phyloP scores from a whole-genome alignment of 306 rosid genomes.

The Gynostemma pentaphyllum region DNA sequence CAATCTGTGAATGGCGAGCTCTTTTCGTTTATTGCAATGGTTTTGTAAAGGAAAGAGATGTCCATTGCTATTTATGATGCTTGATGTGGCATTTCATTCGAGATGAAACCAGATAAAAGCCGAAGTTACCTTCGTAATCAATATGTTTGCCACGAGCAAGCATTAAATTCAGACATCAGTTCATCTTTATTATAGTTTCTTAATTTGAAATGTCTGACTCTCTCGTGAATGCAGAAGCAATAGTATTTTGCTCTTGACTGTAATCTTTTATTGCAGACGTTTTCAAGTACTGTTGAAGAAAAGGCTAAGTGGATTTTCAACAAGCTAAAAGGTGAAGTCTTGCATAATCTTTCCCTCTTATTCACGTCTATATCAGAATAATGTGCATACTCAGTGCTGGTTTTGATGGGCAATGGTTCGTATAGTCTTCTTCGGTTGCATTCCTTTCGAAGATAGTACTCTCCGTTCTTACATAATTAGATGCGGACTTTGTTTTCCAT shows the following conservation, averaged over 20 bases:
- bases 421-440: not conserved
- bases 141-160: too few relatives aligned
- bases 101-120: not conserved
- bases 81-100: not conserved
- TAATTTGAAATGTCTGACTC: not conserved
- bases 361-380: not conserved
- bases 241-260: not conserved
- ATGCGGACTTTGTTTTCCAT: not conserved
- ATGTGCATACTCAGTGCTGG: not conserved
- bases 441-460: not conserved
- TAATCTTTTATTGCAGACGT: slow-evolving; percentile 41
- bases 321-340: slow-evolving; percentile 68
- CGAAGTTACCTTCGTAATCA: not conserved
- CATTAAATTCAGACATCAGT: not conserved
- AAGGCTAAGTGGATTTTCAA: slow-evolving; percentile 97
- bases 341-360: not conserved
- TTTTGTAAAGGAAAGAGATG: not conserved
- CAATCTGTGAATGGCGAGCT: not conserved
- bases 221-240: not conserved
- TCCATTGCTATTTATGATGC: not conserved
- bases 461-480: not conserved
- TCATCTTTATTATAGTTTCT: too few relatives aligned
- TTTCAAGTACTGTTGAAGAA: slow-evolving; percentile 84
- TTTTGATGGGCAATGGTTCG: not conserved
- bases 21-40: not conserved